Evolutionary conservation across 2,329 filamentous ascomycete species (phyloP).

Genomic region (Pyricularia sp.): DNA sequence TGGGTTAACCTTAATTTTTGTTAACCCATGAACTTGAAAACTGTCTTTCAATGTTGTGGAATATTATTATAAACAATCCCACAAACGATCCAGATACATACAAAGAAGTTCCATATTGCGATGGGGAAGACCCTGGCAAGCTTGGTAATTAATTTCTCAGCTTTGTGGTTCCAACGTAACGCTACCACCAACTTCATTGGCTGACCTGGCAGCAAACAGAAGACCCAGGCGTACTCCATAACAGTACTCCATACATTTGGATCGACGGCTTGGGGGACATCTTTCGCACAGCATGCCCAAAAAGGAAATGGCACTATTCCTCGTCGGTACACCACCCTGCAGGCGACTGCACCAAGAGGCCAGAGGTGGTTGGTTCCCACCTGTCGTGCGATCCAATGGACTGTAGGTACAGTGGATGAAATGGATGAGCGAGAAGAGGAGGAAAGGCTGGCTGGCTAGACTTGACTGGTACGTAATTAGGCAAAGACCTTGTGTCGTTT

Average conservation of each 20-base stretch:
- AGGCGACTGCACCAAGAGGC: neutral
- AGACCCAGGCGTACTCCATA: neutral
- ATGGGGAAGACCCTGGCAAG: neutral
- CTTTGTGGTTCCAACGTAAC: neutral
- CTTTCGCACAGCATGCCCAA: conserved; percentile 1
- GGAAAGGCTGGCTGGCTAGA: neutral
- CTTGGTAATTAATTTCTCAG: neutral
- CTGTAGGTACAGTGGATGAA: neutral
- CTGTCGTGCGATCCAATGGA: no score
- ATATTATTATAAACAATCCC: no score
- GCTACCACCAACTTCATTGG: neutral
- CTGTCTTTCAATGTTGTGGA: no score
- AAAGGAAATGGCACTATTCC: neutral
- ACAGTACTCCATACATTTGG: neutral
- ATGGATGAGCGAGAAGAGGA: neutral
- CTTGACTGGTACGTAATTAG: no score
- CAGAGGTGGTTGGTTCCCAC: neutral
- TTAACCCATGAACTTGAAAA: no score
- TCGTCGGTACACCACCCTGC: neutral
- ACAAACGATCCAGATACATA: neutral
- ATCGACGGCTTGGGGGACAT: neutral
- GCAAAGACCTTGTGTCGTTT: neutral
- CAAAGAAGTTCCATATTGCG: neutral
- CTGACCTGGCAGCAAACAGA: neutral
- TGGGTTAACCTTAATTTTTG: no score